Evolutionary conservation across 106 monocot species (phyloP).

Genomic region (Vanilla planifolia): DNA sequence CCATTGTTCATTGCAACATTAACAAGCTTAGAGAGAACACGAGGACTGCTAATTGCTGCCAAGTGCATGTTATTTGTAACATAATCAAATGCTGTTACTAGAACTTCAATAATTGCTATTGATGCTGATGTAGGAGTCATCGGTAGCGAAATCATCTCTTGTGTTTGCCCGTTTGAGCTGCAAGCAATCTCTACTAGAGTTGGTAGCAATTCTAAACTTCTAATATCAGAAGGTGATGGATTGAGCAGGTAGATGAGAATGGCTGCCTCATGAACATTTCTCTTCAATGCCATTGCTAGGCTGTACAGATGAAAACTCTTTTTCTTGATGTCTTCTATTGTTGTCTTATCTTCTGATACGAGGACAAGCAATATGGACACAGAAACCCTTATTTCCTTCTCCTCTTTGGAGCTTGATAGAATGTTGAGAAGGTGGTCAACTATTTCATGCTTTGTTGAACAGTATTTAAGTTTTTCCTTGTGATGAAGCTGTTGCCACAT

Average conservation of each 20-base stretch:
- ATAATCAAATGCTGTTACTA: conserved; percentile 84
- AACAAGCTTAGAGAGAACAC: conserved; percentile 62
- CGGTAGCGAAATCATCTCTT: conserved; percentile 31
- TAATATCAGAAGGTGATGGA: conserved; percentile 83
- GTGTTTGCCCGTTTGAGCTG: conserved; percentile 31
- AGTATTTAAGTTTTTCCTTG: conserved; percentile 37
- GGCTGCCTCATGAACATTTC: conserved; percentile 72
- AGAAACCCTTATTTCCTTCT: conserved; percentile 53
- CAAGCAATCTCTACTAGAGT: conserved; percentile 74
- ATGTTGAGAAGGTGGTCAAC: conserved; percentile 63
- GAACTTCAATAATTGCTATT: conserved; percentile 77
- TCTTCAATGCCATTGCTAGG: conserved; percentile 71
- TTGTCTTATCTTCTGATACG: conserved; percentile 68
- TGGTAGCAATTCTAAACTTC: conserved; percentile 70
- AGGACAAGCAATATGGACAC: conserved; percentile 56
- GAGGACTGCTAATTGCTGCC: conserved; percentile 63
- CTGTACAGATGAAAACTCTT: conserved; percentile 43
- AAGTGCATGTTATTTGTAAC: conserved; percentile 85
- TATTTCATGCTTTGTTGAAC: conserved; percentile 52
- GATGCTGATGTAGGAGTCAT: conserved; percentile 77
- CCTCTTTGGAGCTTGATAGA: conserved; percentile 69
- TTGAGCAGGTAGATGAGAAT: conserved; percentile 79
- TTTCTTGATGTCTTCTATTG: conserved; percentile 77
- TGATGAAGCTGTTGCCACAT: conserved; percentile 66
- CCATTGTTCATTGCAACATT: conserved; percentile 68